Evolutionary conservation across 1,284 basidiomycete species (phyloP), one percentile per base, ranked within the genome.

Genomic region (Mycosarcoma mackinlayi): DNA sequence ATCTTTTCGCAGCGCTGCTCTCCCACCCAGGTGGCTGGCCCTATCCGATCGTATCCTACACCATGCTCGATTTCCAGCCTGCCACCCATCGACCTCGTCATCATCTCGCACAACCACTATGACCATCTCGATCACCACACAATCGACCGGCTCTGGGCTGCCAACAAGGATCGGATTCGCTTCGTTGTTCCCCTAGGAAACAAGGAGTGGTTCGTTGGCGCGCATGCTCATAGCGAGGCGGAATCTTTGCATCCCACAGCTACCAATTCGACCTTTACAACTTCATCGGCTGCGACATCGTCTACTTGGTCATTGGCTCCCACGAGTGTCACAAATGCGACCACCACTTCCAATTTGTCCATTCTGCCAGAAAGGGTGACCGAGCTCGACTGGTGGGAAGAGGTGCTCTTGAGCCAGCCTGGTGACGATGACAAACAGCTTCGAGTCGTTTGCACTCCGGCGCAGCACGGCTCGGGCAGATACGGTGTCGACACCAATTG

Each of bases 61-160:
- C 80, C 80, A 2, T 79, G 78, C 42, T n/a, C 49, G 3, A 45
- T 77, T 13, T 46, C 45, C 1, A 74, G 61, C 30, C 49, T 82
- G n/a, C 80, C 80, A 10, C 66, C 62, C 5, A 65, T 82, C 33
- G 72, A 82, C 48, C 21, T 76, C 0, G 79, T 79, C 41, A 38
- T 78, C 41, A 82, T 82, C 60, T 79, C 77, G 4, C 80, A 82
- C 64, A 78, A 77, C 24, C 80, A 82, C 56, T 82, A 79, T 53
- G 80, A 82, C 33, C 80, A 82, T 52, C 61, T 82, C 19, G 80
- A 82, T 52, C 65, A 61, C 28, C 52, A 69, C 18, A 77, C 77
- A 7, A 74, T 82, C 37, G 44, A 40, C 4, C 56, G 68, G 30
- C 56, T 81, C 6, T 80, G 78, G 78, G 34, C 54, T 16, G 47